Evolutionary conservation across 78 protist species (phyloP).

Genomic region (Dictyostelium capitatum): DNA sequence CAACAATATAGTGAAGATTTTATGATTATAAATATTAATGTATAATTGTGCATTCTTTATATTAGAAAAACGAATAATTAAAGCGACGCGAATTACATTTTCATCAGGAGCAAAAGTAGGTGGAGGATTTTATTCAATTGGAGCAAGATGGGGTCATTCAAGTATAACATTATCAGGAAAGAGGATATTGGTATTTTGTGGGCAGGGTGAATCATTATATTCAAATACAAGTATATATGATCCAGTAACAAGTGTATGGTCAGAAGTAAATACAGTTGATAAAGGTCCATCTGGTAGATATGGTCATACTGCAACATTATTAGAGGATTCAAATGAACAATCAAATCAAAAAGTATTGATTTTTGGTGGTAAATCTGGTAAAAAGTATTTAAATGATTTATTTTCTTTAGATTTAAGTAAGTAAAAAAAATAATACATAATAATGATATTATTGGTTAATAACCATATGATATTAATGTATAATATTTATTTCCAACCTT

Average conservation of each 20-base stretch:
- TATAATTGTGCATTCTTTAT: not conserved
- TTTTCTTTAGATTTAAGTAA: constrained; percentile 51
- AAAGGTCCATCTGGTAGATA: constrained; percentile 76
- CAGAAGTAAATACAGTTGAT: constrained; percentile 57
- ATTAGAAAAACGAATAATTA: not conserved
- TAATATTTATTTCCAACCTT: not conserved
- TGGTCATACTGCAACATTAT: constrained; percentile 60
- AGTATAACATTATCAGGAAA: constrained; percentile 31
- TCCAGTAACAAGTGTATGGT: constrained; percentile 63
- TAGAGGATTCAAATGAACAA: not conserved
- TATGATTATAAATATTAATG: not conserved
- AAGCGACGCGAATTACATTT: constrained; percentile 60
- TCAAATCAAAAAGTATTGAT: constrained; percentile 20
- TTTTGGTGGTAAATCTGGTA: constrained; percentile 60
- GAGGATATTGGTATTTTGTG: constrained; percentile 56
- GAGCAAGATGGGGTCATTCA: constrained; percentile 80
- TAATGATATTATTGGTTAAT: too few relatives aligned
- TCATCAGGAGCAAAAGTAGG: constrained; percentile 56
- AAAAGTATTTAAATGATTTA: constrained; percentile 64
- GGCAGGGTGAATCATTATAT: constrained; percentile 59
- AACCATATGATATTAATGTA: constrained; percentile 10
- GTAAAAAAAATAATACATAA: not conserved
- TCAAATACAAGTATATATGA: constrained; percentile 51
- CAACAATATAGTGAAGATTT: too few relatives aligned
- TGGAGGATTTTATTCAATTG: constrained; percentile 51